Base-by-base conservation (phyloP, 331 rosid genomes). In the Telfairia occidentalis region DNA sequence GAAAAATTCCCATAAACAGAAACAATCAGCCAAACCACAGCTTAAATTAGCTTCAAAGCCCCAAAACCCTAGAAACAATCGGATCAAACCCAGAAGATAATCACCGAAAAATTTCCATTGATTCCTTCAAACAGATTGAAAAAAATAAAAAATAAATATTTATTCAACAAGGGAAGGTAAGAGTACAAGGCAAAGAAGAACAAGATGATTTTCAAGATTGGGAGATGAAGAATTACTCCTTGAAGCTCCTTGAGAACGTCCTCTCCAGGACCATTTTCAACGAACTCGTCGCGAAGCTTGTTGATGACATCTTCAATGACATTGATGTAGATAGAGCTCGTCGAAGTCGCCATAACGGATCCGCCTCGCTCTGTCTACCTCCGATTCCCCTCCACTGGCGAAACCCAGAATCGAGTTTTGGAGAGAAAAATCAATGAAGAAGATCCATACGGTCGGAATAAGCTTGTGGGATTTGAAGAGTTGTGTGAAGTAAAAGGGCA, bases 211-310 rank as follows among this genome's bases (percentile, higher is more conserved):
- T 23, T 13, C 13, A 12, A 80, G 63, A 55, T 55, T 26, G 64
- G 64, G 57, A 32, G 59, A 71, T 29, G 40, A 18, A 75, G 8
- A 61, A 66, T 86, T 90, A 94, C 98, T 78, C 92, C 96, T 92
- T 92, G 99, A 74, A 95, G 97, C 87, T 95, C 97, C 84, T 85
- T 89, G 79, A 95, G 96, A 77, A 95, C 97, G 52, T 95, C 96
- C 69, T 95, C 97, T 1, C 99, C 97, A 10, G 97, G 97, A n/a
- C 99, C 92, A 86, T 81, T 87, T 78, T 81, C 88, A 60, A 83
- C 2, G 84, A 95, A 95, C 91, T 92, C 99, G 2, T 92, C 97
- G 3, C 97, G 96, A 79, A 95, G 92, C 83, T 95, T 92, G 82
- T 73, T 88, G 84, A 95, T 82, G 78, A 95, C 99, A 78, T 95